Conservation (phyloP, 352 stramenopile genomes). For the Thalassiosira pacifica region DNA sequence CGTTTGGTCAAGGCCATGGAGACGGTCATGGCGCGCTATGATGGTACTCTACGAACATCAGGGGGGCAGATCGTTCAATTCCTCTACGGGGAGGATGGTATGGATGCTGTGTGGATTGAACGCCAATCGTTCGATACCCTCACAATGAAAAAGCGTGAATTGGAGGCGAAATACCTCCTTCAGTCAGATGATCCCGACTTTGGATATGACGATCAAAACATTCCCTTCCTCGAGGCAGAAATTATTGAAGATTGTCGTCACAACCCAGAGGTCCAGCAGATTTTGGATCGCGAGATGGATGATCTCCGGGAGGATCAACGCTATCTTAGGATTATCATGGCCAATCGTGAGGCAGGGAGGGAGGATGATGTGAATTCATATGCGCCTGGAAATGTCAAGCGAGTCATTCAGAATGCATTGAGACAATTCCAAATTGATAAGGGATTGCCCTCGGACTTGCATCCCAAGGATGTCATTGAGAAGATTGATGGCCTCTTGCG, state of each 20-base stretch:
- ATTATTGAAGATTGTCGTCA: conserved; percentile 90
- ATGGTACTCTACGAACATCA: conserved; percentile 97
- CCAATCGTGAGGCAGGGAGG: conserved; percentile 93
- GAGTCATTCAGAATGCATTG: conserved; percentile 97
- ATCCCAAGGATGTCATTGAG: conserved; percentile 88
- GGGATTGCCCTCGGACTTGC: conserved; percentile 92
- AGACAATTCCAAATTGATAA: conserved; percentile 94
- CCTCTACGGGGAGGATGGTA: conserved; percentile 98
- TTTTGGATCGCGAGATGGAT: conserved; percentile 94
- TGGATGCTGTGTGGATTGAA: conserved; percentile 99
- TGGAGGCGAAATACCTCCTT: conserved; percentile 94
- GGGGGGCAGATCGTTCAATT: conserved; percentile 92
- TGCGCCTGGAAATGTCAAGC: conserved; percentile 85
- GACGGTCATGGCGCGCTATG: conserved; percentile 98
- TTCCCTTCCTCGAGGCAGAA: conserved; percentile 83
- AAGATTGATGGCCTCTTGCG: conserved; percentile 94
- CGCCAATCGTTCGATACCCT: conserved; percentile 92
- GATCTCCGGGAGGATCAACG: conserved; percentile 94
- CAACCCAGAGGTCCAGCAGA: conserved; percentile 93
- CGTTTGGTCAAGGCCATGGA: conserved; percentile 99
- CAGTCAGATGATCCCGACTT: conserved; percentile 93
- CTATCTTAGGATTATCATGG: conserved; percentile 94
- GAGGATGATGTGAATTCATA: conserved; percentile 91
- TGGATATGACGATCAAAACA: conserved; percentile 87
- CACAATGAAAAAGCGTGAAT: conserved; percentile 91